Conservation (phyloP, 176 grass and related monocot species). For the Lolium perenne region DNA sequence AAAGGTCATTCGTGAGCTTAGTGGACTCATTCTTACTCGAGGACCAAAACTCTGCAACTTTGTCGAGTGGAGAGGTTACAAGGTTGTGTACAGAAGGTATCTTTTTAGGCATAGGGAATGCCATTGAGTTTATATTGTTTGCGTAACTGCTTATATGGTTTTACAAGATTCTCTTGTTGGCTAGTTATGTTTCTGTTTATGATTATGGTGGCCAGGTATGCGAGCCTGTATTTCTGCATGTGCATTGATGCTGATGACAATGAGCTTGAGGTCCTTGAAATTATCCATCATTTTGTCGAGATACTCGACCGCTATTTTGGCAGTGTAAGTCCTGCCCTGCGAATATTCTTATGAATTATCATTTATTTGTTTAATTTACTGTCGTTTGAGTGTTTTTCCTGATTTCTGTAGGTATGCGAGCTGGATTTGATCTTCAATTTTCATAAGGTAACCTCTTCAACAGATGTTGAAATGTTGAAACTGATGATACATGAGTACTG, state of each 20-base stretch:
- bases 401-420: conserved; percentile 82
- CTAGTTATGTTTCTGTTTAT: conserved; percentile 25
- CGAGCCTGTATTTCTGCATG: conserved; percentile 99
- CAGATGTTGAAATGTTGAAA: background rate
- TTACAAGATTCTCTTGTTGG: conserved; percentile 5
- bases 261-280: conserved; percentile 95
- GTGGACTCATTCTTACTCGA: conserved; percentile 84
- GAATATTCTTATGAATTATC: background rate
- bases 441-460: conserved; percentile 74
- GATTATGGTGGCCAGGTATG: conserved; percentile 68
- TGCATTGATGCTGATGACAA: conserved; percentile 96
- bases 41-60: conserved; percentile 96
- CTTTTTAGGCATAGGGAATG: background rate
- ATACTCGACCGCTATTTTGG: conserved; percentile 98
- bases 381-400: conserved; percentile 14
- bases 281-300: conserved; percentile 97
- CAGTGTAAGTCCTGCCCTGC: conserved; percentile 59
- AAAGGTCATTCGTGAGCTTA: conserved; percentile 92
- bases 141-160: background rate
- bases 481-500: background rate
- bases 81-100: conserved; percentile 96
- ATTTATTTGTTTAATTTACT: conserved; percentile 35
- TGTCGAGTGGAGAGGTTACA: conserved; percentile 97
- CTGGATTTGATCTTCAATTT: conserved; percentile 99
- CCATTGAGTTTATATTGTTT: conserved; percentile 10